Conservation (phyloP, 2,329 filamentous ascomycete genomes). For the Neofusicoccum umdonicola region DNA sequence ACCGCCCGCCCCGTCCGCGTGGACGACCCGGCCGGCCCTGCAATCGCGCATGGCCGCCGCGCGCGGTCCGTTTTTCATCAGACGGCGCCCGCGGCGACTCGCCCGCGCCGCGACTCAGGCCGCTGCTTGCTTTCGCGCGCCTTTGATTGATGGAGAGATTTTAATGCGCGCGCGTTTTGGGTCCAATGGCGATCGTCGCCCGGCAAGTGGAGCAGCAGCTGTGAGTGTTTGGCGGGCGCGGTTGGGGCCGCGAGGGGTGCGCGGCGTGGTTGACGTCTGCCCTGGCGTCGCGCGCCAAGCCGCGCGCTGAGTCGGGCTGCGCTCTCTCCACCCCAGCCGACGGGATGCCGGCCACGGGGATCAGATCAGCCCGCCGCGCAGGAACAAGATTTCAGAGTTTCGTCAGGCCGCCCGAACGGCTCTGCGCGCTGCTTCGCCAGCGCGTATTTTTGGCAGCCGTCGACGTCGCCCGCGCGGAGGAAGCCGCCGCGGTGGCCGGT, state of each 20-base stretch:
- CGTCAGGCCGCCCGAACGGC: background rate
- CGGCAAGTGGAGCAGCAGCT: background rate
- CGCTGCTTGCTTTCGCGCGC: background rate
- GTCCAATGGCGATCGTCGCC: conserved; percentile 3
- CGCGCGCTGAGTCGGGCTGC: background rate
- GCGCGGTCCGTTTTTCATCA: conserved; percentile 6
- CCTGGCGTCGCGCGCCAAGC: background rate
- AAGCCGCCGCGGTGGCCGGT: background rate
- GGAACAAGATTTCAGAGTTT: background rate
- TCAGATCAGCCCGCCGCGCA: background rate
- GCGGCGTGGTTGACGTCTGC: background rate
- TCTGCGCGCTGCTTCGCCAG: background rate
- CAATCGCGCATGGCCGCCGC: conserved; percentile 6
- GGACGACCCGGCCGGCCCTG: background rate
- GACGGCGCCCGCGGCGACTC: background rate
- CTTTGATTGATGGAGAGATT: conserved; percentile 14
- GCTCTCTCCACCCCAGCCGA: background rate
- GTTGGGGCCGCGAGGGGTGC: background rate
- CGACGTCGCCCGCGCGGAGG: background rate
- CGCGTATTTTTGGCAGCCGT: background rate
- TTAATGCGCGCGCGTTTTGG: conserved; percentile 7
- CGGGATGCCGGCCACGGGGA: background rate
- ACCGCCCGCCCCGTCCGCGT: conserved; percentile 4
- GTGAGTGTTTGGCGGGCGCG: background rate
- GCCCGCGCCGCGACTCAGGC: background rate